A percentile compares a stretch with the other conserved stretches of the same genome.
Conservation (phyloP, 192 early-diverging fungal genomes). For the Coemansia sp. region DNA sequence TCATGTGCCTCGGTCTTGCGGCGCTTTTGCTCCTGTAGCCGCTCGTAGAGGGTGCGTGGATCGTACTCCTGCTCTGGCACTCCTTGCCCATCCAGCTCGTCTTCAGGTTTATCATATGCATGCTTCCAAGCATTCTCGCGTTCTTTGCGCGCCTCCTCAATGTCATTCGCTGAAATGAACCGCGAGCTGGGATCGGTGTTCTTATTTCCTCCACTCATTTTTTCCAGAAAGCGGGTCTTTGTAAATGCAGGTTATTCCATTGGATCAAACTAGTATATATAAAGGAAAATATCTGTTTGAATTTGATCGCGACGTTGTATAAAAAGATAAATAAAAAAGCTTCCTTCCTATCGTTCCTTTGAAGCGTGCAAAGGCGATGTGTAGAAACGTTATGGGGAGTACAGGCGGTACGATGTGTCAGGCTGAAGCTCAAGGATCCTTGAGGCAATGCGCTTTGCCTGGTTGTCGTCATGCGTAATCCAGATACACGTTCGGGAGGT, state of each 20-base stretch:
- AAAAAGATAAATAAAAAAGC: not conserved
- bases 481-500: slow-evolving; percentile 66
- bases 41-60: slow-evolving; percentile 72
- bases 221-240: no score
- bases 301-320: not conserved
- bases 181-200: slow-evolving; percentile 28
- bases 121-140: slow-evolving; percentile 39
- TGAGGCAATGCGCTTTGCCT: slow-evolving; percentile 62
- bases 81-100: not conserved
- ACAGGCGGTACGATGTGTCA: slow-evolving; percentile 28
- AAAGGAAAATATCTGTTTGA: no score
- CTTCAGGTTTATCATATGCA: slow-evolving; percentile 25
- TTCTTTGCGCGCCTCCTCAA: slow-evolving; percentile 41
- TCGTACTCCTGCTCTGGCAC: slow-evolving; percentile 54
- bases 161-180: slow-evolving; percentile 36
- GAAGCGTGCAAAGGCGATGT: not conserved
- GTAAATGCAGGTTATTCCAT: no score
- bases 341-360: no score
- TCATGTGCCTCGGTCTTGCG: slow-evolving; percentile 63
- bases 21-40: slow-evolving; percentile 68
- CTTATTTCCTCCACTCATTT: slow-evolving; percentile 13
- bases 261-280: no score
- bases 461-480: slow-evolving; percentile 77
- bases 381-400: not conserved
- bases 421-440: slow-evolving; percentile 29